Conservation (phyloP, 495 filamentous ascomycete species). For the Neurospora sp. region DNA sequence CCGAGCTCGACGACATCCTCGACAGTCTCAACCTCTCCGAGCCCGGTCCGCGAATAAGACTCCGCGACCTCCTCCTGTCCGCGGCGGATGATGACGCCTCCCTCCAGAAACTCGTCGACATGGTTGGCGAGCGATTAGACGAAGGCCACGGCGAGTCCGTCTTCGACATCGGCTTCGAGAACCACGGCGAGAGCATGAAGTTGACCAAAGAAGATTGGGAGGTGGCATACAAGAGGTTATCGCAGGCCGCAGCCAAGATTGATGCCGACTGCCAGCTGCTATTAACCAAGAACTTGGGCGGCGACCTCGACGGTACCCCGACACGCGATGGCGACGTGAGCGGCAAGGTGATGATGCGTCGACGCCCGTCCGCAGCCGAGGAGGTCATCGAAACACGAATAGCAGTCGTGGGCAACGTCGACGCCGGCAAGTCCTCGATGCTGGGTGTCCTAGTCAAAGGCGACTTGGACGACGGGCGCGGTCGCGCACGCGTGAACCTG, state of each 20-base stretch:
- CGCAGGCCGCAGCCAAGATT: slow-evolving; percentile 51
- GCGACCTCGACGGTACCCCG: slow-evolving; percentile 57
- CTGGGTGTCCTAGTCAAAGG: slow-evolving; percentile 94
- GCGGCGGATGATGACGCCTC: slow-evolving; percentile 45
- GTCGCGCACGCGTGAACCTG: slow-evolving; percentile 89
- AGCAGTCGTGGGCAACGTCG: slow-evolving; percentile 95
- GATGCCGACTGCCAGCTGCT: slow-evolving; percentile 69
- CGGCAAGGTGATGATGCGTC: slow-evolving; percentile 78
- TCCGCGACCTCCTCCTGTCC: slow-evolving; percentile 71
- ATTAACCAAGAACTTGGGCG: slow-evolving; percentile 72
- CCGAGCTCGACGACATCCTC: slow-evolving; percentile 83
- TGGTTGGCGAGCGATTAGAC: slow-evolving; percentile 58
- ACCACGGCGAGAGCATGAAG: slow-evolving; percentile 84
- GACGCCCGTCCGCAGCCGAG: slow-evolving; percentile 61
- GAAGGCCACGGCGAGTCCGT: slow-evolving; percentile 88
- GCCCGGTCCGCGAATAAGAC: slow-evolving; percentile 50
- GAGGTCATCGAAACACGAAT: slow-evolving; percentile 93
- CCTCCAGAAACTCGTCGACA: slow-evolving; percentile 45
- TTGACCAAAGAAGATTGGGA: slow-evolving; percentile 74
- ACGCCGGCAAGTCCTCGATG: slow-evolving; percentile 96
- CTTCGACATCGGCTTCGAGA: slow-evolving; percentile 87
- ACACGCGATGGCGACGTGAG: slow-evolving; percentile 61
- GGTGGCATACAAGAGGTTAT: slow-evolving; percentile 57
- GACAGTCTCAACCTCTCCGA: slow-evolving; percentile 79
- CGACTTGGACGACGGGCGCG: slow-evolving; percentile 86